Evolutionary conservation across 768 basidiomycete species (phyloP).

Genomic region (Exsudoporus frostii): DNA sequence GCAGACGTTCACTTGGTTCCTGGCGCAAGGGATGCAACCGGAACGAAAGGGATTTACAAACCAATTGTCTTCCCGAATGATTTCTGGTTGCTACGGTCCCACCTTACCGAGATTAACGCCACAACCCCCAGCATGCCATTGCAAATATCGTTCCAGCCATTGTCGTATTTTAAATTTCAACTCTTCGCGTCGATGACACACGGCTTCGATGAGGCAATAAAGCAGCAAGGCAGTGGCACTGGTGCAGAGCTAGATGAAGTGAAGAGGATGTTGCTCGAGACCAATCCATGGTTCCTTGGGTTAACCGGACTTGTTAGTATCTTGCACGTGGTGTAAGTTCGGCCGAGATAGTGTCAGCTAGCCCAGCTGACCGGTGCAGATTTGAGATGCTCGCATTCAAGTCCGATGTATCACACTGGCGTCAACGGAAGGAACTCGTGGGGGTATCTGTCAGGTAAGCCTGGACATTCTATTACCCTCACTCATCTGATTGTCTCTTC

Average conservation of each 20-base stretch:
- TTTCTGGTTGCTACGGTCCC: slow-evolving; percentile 87
- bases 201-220: slow-evolving; percentile 84
- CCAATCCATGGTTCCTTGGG: slow-evolving; percentile 83
- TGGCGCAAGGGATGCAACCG: slow-evolving; percentile 58
- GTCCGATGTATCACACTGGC: slow-evolving; percentile 93
- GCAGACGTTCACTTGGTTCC: slow-evolving; percentile 65
- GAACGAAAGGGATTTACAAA: slow-evolving; percentile 69
- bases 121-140: slow-evolving; percentile 78
- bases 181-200: slow-evolving; percentile 80
- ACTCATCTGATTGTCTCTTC: slow-evolving; percentile 17
- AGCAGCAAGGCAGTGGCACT: slow-evolving; percentile 60
- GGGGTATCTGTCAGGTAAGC: slow-evolving; percentile 89
- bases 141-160: slow-evolving; percentile 78
- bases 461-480: slow-evolving; percentile 6
- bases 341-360: neutral
- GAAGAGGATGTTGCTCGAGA: slow-evolving; percentile 90
- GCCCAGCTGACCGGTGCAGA: slow-evolving; percentile 36
- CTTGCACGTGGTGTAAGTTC: slow-evolving; percentile 78
- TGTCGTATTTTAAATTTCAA: slow-evolving; percentile 86
- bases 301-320: slow-evolving; percentile 83
- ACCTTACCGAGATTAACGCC: slow-evolving; percentile 81
- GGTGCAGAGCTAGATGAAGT: slow-evolving; percentile 87
- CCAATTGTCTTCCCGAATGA: slow-evolving; percentile 93
- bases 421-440: slow-evolving; percentile 89
- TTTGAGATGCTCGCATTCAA: slow-evolving; percentile 98